phyloP scores from a whole-genome alignment of 1,284 basidiomycete species.

The Paramarasmius palmivorus region DNA sequence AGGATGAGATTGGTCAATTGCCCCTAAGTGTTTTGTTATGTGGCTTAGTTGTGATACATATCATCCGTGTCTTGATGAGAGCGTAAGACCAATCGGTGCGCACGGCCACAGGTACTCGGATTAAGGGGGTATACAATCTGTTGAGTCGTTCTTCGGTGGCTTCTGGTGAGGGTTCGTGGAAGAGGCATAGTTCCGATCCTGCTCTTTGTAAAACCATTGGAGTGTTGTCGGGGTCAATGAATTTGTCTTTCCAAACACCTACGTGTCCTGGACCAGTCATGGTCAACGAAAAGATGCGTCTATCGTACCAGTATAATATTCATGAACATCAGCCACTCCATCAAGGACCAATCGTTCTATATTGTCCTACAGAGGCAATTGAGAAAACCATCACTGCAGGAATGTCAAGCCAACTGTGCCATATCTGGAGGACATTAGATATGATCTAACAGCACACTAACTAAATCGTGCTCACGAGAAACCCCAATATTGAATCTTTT shows the following conservation, averaged over 20 bases:
- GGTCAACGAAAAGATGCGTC: neutral
- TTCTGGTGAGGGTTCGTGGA: neutral
- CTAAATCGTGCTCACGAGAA: constrained; percentile 37
- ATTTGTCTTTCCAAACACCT: constrained; percentile 25
- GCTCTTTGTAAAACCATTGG: neutral
- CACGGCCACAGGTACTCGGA: too few relatives aligned
- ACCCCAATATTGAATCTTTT: constrained; percentile 55
- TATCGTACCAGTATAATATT: constrained; percentile 26
- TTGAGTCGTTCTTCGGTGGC: neutral
- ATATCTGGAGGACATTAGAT: constrained; percentile 29
- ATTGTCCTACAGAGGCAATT: constrained; percentile 30
- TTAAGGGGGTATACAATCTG: neutral
- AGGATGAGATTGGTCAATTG: too few relatives aligned
- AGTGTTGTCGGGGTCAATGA: constrained; percentile 25
- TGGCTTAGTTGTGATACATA: too few relatives aligned
- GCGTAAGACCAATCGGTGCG: too few relatives aligned
- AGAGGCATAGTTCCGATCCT: neutral
- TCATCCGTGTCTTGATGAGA: too few relatives aligned
- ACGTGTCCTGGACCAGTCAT: neutral
- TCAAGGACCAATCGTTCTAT: constrained; percentile 39
- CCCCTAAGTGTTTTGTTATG: too few relatives aligned
- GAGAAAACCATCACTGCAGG: constrained; percentile 45
- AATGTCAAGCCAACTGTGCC: constrained; percentile 45
- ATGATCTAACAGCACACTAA: neutral
- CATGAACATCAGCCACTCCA: constrained; percentile 31